Percentiles rank a stretch among this genome's conserved stretches.
These are phyloP conservation scores for Thuja plicata DNA, from an alignment of 83 land plant species.

Conservation along the genomic window DNA sequence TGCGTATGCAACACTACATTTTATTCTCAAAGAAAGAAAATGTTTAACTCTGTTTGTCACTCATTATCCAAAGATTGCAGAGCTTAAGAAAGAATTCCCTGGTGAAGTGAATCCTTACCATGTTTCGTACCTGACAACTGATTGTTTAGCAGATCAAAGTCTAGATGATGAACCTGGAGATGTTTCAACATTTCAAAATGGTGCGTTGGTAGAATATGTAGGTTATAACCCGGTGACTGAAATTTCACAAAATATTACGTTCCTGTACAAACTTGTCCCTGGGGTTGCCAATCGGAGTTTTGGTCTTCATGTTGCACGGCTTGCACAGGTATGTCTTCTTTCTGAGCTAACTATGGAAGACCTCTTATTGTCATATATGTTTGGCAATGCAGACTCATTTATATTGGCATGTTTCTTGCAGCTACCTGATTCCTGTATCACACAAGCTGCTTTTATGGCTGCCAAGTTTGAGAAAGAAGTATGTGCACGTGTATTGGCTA, in stretches of 20 bases:
- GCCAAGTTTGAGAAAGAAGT: constrained; percentile 67
- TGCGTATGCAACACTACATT: constrained; percentile 90
- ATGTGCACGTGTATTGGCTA: constrained; percentile 24
- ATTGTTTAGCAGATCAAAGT: background rate
- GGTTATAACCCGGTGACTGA: constrained; percentile 13
- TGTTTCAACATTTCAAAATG: background rate
- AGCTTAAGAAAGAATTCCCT: constrained; percentile 65
- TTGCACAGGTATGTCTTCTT: constrained; percentile 73
- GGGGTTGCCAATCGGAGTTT: constrained; percentile 93
- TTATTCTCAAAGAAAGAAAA: constrained; percentile 68
- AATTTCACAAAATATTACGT: constrained; percentile 61
- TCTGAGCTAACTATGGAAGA: background rate
- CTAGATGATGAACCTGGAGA: constrained; percentile 13
- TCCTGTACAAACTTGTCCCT: constrained; percentile 83
- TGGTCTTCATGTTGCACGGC: constrained; percentile 93
- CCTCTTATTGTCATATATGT: background rate
- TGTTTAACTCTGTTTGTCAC: constrained; percentile 94
- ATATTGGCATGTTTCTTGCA: constrained; percentile 22
- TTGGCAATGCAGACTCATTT: background rate
- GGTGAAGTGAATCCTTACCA: constrained; percentile 69
- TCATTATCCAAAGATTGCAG: constrained; percentile 82
- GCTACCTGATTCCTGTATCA: constrained; percentile 77
- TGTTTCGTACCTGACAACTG: constrained; percentile 79
- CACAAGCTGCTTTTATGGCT: constrained; percentile 77
- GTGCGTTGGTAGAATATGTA: background rate